These are phyloP conservation scores for Anthostomella pinea DNA, from an alignment of 2,329 filamentous ascomycete species.

Conservation along the genomic window DNA sequence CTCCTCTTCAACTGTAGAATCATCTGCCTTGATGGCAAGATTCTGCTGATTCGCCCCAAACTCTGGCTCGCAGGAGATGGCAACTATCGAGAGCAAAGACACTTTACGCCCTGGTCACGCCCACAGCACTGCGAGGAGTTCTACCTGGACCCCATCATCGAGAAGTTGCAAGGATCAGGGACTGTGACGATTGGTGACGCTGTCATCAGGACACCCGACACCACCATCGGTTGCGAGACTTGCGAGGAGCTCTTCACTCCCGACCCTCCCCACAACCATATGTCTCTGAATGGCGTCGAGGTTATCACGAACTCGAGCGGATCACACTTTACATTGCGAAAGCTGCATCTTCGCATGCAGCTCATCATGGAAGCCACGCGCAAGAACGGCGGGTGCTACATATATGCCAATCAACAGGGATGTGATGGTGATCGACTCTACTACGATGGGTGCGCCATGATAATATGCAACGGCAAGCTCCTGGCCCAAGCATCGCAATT, in stretches of 20 bases:
- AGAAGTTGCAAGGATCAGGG: constrained; percentile 44
- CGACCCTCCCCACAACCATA: constrained; percentile 31
- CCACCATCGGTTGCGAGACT: constrained; percentile 53
- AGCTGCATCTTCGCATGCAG: constrained; percentile 61
- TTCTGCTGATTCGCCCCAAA: constrained; percentile 71
- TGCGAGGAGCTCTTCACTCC: constrained; percentile 68
- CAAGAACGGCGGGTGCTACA: too few relatives aligned
- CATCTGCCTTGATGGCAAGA: constrained; percentile 63
- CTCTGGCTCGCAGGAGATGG: constrained; percentile 70
- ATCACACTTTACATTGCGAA: constrained; percentile 59
- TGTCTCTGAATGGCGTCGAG: constrained; percentile 51
- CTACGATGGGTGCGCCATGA: constrained; percentile 50
- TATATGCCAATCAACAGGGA: too few relatives aligned
- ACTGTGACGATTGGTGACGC: constrained; percentile 66
- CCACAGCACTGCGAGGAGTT: constrained; percentile 61
- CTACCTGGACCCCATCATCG: constrained; percentile 58
- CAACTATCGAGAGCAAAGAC: constrained; percentile 58
- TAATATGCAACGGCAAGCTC: constrained; percentile 61
- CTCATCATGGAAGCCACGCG: constrained; percentile 65
- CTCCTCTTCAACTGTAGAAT: constrained; percentile 64
- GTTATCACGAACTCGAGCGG: constrained; percentile 61
- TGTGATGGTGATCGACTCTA: constrained; percentile 57
- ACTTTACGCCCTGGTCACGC: constrained; percentile 63
- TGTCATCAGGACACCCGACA: constrained; percentile 58
- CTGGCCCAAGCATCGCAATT: constrained; percentile 67